A percentile compares a stretch with the other conserved stretches of the same genome.
These are phyloP conservation scores for Stagonosporopsis chrysanthemi DNA, from an alignment of 2,329 filamentous ascomycete species.

Conservation along the genomic window DNA sequence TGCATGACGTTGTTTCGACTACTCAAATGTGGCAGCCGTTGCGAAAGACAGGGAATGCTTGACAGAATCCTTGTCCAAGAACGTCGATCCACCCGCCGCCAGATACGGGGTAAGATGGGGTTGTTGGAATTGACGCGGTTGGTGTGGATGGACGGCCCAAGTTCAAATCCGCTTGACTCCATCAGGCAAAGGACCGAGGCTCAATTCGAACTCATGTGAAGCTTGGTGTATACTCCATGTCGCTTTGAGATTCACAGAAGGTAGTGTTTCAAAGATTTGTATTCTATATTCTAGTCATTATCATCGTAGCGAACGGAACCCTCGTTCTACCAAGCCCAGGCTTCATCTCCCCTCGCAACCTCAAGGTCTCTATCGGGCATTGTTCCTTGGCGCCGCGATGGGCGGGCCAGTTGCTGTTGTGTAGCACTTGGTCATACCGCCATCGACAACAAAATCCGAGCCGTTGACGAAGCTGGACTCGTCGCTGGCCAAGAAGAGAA, in stretches of 20 bases:
- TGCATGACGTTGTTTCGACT: not conserved
- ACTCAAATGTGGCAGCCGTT: not conserved
- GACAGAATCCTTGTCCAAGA: not conserved
- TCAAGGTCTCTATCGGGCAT: constrained; percentile 38
- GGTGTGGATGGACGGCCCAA: not conserved
- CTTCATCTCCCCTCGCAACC: not conserved
- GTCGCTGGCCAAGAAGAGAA: constrained; percentile 85
- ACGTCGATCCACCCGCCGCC: not conserved
- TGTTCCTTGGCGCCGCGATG: constrained; percentile 61
- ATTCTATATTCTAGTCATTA: constrained; percentile 21
- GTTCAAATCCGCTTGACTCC: not conserved
- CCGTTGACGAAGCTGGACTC: constrained; percentile 91
- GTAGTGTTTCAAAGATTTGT: not conserved
- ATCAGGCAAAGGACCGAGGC: not conserved
- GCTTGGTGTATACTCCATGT: not conserved
- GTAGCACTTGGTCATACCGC: constrained; percentile 93
- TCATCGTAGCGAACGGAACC: not conserved
- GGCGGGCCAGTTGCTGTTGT: constrained; percentile 68
- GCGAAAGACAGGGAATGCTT: not conserved
- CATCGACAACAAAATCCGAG: constrained; percentile 92
- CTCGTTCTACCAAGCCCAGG: not conserved
- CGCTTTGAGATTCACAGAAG: not conserved
- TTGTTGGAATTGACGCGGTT: not conserved
- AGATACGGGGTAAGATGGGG: not conserved
- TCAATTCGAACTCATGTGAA: not conserved